Base-by-base conservation (phyloP, 2,329 filamentous ascomycete species). In the Phyllachora maydis region DNA sequence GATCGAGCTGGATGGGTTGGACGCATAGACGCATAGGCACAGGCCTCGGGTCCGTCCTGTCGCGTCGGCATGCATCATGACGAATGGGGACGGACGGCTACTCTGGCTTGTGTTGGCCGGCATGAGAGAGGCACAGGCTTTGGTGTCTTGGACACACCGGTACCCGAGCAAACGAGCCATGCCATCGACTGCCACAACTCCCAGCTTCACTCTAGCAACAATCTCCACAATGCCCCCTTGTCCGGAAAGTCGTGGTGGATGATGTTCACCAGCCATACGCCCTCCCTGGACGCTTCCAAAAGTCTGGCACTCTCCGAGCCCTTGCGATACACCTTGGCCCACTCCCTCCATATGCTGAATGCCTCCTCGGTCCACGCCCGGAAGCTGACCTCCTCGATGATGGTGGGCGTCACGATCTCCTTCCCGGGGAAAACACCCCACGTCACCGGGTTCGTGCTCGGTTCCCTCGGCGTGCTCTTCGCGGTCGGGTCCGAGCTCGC, bases 351-450 rank as follows among this genome's bases (percentile, higher is more conserved):
- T 39, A 95, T 92, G 16, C 74, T 75, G 52, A 88, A 98, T 1
- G 88, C 85, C 56, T 98, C 88, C 42, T 95, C 88, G 27, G 70
- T 65, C 88, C 88, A 98, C 6, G 83, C 81, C 31, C 70, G 63
- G 59, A 95, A 95, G 43, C 77, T 88, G 24, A 92, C 79, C 35
- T 83, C 78, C 45, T 95, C 85, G 38, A 95, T 91, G 40, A 95
- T 95, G 2, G 85, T 95, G 3, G 85, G 85, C 12, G 83, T 91
- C 28, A 91, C 66, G 41, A 95, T 95, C 47, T 95, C 85, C 50
- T 93, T 93, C 19, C 81, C 81, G 0, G 78, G 75, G 49, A 95
- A 95, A 1, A 82, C 79, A 24, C 85, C 85, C 85, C 85, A 95
- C 0, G 88, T 98, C 2, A 98, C 88, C 0, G 85, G 82, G 40